Conservation (phyloP, 2,329 filamentous ascomycete species). For the Pseudogymnoascus sp. region DNA sequence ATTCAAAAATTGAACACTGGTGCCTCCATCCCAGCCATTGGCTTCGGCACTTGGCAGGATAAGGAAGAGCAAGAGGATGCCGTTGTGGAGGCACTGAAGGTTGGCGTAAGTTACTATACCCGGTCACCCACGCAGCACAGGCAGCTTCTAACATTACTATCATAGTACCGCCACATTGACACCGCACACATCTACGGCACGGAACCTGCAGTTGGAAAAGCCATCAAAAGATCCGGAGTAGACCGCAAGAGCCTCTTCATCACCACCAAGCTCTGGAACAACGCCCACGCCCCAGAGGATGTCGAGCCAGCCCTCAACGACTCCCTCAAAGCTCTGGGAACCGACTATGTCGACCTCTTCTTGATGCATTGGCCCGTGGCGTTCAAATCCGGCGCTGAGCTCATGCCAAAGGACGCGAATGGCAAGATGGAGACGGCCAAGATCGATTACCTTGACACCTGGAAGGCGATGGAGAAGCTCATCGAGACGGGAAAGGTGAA, state of each 20-base stretch:
- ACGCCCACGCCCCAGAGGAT: constrained; percentile 27
- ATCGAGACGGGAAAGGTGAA: constrained; percentile 43
- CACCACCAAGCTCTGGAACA: constrained; percentile 57
- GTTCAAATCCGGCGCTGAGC: constrained; percentile 21
- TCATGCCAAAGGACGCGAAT: constrained; percentile 21
- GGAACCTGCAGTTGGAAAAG: constrained; percentile 36
- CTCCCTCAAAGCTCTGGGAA: constrained; percentile 29
- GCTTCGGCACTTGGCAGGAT: constrained; percentile 35
- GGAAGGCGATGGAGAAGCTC: constrained; percentile 50
- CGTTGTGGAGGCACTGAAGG: constrained; percentile 38
- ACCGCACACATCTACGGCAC: constrained; percentile 39
- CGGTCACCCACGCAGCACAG: background rate
- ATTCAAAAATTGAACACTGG: constrained; percentile 35
- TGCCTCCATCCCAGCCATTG: constrained; percentile 34
- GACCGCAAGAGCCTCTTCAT: constrained; percentile 36
- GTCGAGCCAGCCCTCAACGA: constrained; percentile 28
- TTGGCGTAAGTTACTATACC: constrained; percentile 21
- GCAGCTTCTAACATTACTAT: background rate
- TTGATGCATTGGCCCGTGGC: constrained; percentile 33
- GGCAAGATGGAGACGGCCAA: constrained; percentile 19
- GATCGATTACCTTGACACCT: constrained; percentile 40
- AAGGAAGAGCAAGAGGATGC: constrained; percentile 37
- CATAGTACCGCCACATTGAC: constrained; percentile 38
- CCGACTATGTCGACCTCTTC: constrained; percentile 34
- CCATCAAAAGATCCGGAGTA: constrained; percentile 34